Percentiles rank a stretch among this genome's conserved stretches.
Evolutionary conservation across 23 red algal genomes (phyloP).

Genomic region (Agarophyton chilense): DNA sequence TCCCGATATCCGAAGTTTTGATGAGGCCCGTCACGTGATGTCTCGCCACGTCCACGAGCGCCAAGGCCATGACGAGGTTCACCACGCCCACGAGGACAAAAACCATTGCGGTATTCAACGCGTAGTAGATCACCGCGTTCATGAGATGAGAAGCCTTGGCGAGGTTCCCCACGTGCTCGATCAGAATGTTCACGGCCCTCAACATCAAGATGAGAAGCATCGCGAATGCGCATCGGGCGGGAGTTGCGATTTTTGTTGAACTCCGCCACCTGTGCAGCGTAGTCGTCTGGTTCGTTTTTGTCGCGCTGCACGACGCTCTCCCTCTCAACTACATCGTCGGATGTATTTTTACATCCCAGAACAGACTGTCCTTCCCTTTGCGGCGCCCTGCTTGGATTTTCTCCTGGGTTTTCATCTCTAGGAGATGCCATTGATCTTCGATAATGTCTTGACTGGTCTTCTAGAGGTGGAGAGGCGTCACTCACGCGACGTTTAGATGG

Average conservation of each 20-base stretch:
- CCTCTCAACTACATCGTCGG: not conserved
- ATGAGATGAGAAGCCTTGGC: not conserved
- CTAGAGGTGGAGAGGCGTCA: not conserved
- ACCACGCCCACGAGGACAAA: not conserved
- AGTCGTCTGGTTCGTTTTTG: not conserved
- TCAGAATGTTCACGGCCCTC: not conserved
- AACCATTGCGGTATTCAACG: not conserved
- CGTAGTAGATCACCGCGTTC: not conserved
- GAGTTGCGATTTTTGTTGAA: not conserved
- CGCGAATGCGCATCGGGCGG: not conserved
- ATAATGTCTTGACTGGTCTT: not conserved
- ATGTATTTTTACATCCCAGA: not conserved
- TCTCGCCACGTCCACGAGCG: not conserved
- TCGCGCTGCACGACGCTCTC: not conserved
- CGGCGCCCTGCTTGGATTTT: not conserved
- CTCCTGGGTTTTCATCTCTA: not conserved
- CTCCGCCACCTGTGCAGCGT: not conserved
- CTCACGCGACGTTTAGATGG: not conserved
- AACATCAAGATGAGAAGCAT: not conserved
- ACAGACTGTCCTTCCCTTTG: not conserved
- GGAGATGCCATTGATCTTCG: not conserved
- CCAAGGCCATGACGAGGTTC: not conserved
- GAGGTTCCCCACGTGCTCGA: not conserved
- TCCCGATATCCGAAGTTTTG: not conserved
- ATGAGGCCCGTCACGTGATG: not conserved